These are phyloP conservation scores for Tuber melanosporum DNA, from an alignment of 495 filamentous ascomycete genomes.

Conservation along the genomic window DNA sequence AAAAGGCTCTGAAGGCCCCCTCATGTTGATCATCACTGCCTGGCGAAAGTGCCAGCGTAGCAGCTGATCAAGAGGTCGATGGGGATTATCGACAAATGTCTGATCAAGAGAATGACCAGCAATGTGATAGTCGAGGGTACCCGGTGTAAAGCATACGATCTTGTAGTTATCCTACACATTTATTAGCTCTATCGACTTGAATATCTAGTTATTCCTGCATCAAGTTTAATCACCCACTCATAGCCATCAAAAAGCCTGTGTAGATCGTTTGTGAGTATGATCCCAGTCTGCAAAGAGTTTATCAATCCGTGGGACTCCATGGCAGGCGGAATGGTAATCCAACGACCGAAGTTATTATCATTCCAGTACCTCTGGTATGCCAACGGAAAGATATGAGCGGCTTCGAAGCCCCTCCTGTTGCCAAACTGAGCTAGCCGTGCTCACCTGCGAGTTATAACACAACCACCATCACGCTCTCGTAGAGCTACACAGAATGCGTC, in stretches of 20 bases:
- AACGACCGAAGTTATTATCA: constrained; percentile 35
- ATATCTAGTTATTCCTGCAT: neutral
- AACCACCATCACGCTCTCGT: constrained; percentile 30
- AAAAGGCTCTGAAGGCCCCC: constrained; percentile 43
- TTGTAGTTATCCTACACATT: constrained; percentile 35
- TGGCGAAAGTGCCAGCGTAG: constrained; percentile 48
- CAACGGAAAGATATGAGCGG: too few species aligned
- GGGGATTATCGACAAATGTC: constrained; percentile 42
- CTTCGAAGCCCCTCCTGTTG: too few species aligned
- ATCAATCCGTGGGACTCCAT: constrained; percentile 28
- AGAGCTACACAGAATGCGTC: constrained; percentile 39
- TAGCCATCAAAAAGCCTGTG: constrained; percentile 42
- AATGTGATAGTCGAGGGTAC: constrained; percentile 28
- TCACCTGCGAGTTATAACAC: neutral
- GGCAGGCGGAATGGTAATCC: constrained; percentile 41
- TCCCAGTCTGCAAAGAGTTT: constrained; percentile 44
- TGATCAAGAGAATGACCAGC: constrained; percentile 44
- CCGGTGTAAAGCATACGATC: constrained; percentile 40
- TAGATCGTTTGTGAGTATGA: constrained; percentile 39
- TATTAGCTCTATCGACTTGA: too few species aligned
- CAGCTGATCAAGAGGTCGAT: constrained; percentile 43
- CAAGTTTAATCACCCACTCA: constrained; percentile 27
- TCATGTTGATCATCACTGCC: constrained; percentile 44
- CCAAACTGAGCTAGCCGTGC: neutral
- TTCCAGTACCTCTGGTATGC: constrained; percentile 11